Evolutionary conservation across 805 yeast genomes (phyloP).

Genomic region (Kluyveromyces wickerhamii): DNA sequence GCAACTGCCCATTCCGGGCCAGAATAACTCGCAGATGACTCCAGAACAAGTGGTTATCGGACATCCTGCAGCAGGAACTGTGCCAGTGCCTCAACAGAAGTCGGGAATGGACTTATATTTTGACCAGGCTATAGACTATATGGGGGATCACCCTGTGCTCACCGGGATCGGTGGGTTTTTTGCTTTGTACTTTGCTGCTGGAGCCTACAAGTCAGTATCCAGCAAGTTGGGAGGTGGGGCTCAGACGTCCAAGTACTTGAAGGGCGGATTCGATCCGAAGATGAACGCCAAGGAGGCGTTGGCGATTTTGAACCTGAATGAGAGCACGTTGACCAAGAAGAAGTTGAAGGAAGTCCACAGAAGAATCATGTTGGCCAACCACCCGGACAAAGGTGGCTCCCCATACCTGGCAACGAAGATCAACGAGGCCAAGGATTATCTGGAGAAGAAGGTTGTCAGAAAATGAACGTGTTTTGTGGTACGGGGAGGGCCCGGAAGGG

Average conservation of each 20-base stretch:
- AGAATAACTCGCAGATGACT: slow-evolving; percentile 6
- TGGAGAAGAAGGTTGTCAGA: slow-evolving; percentile 26
- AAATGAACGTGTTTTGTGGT: slow-evolving; percentile 9
- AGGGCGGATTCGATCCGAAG: slow-evolving; percentile 89
- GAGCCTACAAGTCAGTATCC: slow-evolving; percentile 45
- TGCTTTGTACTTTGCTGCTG: slow-evolving; percentile 56
- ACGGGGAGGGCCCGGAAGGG: not conserved
- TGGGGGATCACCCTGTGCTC: slow-evolving; percentile 71
- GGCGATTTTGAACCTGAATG: slow-evolving; percentile 70
- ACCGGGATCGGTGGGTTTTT: slow-evolving; percentile 65
- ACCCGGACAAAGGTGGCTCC: slow-evolving; percentile 93
- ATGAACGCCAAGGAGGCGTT: slow-evolving; percentile 87
- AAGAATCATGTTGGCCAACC: slow-evolving; percentile 82
- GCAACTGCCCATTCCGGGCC: slow-evolving; percentile 26
- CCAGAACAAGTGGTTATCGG: slow-evolving; percentile 9
- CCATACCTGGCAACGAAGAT: slow-evolving; percentile 85
- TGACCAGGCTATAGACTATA: slow-evolving; percentile 48
- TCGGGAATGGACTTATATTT: slow-evolving; percentile 50
- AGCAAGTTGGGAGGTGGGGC: slow-evolving; percentile 51
- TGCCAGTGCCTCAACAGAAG: slow-evolving; percentile 20
- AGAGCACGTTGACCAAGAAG: slow-evolving; percentile 51
- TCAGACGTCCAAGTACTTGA: slow-evolving; percentile 45
- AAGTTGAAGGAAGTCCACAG: slow-evolving; percentile 80
- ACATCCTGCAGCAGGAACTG: slow-evolving; percentile 13
- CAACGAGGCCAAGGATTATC: slow-evolving; percentile 73